phyloP scores from a whole-genome alignment of 768 basidiomycete species.

The Lepiota brunneoincarnata region DNA sequence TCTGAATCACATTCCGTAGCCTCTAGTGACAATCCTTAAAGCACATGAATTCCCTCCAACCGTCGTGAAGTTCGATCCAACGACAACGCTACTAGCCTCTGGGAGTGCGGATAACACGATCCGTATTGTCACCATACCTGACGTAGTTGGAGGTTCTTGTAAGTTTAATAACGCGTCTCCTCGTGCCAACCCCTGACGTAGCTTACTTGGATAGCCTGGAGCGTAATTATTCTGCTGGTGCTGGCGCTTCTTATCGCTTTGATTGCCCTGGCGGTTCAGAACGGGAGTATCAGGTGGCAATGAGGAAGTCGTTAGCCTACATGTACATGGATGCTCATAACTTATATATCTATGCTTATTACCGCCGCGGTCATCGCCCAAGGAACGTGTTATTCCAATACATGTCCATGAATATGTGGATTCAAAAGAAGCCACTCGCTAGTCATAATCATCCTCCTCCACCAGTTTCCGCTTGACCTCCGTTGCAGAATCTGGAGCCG shows the following conservation, averaged over 20 bases:
- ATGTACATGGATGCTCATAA: slow-evolving; percentile 5
- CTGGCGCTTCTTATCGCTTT: slow-evolving; percentile 41
- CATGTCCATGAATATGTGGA: slow-evolving; percentile 15
- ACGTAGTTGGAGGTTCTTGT: slow-evolving; percentile 49
- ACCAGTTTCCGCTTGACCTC: slow-evolving; percentile 78
- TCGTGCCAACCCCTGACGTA: slow-evolving; percentile 9
- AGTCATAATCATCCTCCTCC: slow-evolving; percentile 88
- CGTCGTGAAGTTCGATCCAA: slow-evolving; percentile 83
- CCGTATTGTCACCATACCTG: slow-evolving; percentile 53
- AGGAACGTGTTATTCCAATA: slow-evolving; percentile 14
- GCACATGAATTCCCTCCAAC: slow-evolving; percentile 96
- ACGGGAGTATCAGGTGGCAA: slow-evolving; percentile 11
- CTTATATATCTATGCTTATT: slow-evolving; percentile 12
- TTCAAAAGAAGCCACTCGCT: slow-evolving; percentile 13
- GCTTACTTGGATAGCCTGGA: slow-evolving; percentile 31
- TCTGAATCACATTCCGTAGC: slow-evolving; percentile 44
- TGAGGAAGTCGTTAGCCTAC: not conserved
- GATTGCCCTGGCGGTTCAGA: slow-evolving; percentile 39
- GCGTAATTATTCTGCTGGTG: slow-evolving; percentile 34
- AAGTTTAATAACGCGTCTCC: slow-evolving; percentile 24
- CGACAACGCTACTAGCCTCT: slow-evolving; percentile 76
- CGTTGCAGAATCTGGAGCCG: slow-evolving; percentile 47
- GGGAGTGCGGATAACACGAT: slow-evolving; percentile 91
- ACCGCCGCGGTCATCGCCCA: slow-evolving; percentile 15
- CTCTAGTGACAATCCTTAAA: slow-evolving; percentile 81